phyloP scores from a whole-genome alignment of 73 alveolate genomes.

The Breviolum minutum region DNA sequence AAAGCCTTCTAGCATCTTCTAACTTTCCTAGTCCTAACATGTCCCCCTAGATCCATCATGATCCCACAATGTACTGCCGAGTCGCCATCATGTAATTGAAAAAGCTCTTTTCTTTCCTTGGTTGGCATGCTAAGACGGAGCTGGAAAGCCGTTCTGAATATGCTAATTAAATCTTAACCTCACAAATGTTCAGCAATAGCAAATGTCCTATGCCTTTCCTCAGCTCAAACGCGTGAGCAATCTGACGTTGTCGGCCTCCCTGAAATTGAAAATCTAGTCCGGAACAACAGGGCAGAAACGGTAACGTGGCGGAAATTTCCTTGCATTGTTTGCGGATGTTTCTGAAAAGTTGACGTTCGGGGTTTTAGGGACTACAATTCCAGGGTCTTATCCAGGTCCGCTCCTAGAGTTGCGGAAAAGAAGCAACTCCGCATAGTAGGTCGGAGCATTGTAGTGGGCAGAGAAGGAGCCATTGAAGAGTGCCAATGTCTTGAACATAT shows the following conservation, averaged over 20 bases:
- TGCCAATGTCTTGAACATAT: constrained; percentile 89
- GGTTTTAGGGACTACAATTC: too few species aligned
- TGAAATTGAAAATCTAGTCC: too few species aligned
- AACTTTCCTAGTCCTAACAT: not conserved
- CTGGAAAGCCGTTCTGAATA: too few species aligned
- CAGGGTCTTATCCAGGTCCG: not conserved
- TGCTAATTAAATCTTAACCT: too few species aligned
- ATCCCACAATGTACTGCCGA: not conserved
- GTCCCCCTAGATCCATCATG: not conserved
- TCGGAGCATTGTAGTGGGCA: constrained; percentile 90
- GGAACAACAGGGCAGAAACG: too few species aligned
- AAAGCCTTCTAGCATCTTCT: not conserved
- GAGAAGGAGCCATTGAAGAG: constrained; percentile 87
- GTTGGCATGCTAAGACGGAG: not conserved
- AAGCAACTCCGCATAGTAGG: constrained; percentile 64
- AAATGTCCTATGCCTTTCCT: too few species aligned
- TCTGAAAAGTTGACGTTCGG: too few species aligned
- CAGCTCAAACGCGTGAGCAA: too few species aligned
- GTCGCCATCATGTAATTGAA: constrained; percentile 53
- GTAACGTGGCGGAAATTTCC: not conserved
- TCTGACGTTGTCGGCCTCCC: too few species aligned
- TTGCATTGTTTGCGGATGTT: not conserved
- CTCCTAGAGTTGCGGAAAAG: not conserved
- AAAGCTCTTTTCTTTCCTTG: constrained; percentile 55
- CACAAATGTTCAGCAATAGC: too few species aligned